phyloP scores from a whole-genome alignment of 1,284 basidiomycete genomes.

The Thelephora terrestris region DNA sequence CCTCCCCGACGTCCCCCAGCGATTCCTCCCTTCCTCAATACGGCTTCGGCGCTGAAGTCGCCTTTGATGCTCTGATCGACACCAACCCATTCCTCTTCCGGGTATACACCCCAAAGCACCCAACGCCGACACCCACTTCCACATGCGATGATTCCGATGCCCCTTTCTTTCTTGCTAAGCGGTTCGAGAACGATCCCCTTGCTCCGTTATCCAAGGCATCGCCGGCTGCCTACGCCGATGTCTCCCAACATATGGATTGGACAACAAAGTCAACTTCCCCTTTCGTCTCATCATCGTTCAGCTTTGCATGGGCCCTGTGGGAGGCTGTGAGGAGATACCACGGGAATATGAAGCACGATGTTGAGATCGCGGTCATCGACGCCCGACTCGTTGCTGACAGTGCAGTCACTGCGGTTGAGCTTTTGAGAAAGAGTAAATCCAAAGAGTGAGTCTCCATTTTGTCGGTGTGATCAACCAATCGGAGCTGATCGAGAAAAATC shows the following conservation, averaged over 20 bases:
- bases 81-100: slow-evolving; percentile 68
- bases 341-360: slow-evolving; percentile 55
- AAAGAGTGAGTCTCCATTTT: slow-evolving; percentile 37
- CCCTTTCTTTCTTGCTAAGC: slow-evolving; percentile 53
- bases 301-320: slow-evolving; percentile 72
- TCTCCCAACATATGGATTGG: slow-evolving; percentile 62
- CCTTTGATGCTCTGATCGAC: slow-evolving; percentile 49
- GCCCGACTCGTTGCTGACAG: slow-evolving; percentile 43
- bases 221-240: slow-evolving; percentile 45
- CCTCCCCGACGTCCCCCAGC: too few relatives aligned
- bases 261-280: slow-evolving; percentile 57
- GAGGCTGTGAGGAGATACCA: slow-evolving; percentile 67
- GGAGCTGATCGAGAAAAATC: not conserved
- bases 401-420: slow-evolving; percentile 53
- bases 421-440: slow-evolving; percentile 39
- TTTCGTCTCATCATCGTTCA: slow-evolving; percentile 66
- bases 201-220: slow-evolving; percentile 15
- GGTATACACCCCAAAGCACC: slow-evolving; percentile 58
- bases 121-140: slow-evolving; percentile 30
- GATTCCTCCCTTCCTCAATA: slow-evolving; percentile 48
- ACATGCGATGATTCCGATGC: slow-evolving; percentile 38
- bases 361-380: slow-evolving; percentile 71
- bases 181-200: slow-evolving; percentile 34
- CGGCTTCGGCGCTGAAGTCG: slow-evolving; percentile 52
- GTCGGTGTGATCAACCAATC: not conserved